These are phyloP conservation scores for Adenanthera pavonina DNA, from an alignment of 306 rosid genomes.

Conservation along the genomic window DNA sequence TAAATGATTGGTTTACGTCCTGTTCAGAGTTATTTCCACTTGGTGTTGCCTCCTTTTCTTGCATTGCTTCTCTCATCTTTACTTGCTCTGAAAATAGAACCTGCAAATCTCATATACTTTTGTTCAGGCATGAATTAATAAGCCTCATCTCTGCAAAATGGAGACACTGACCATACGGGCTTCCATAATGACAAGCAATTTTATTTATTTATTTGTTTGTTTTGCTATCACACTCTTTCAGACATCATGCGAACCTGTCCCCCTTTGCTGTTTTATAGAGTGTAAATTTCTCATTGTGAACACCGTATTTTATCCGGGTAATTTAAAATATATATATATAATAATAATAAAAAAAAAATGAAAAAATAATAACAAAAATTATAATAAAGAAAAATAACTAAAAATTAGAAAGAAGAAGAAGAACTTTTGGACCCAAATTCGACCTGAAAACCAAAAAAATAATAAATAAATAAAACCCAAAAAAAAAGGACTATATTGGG, in stretches of 20 bases:
- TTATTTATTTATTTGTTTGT: background rate
- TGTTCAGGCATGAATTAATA: conserved; percentile 34
- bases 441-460: too few relatives aligned
- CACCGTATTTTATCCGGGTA: too few relatives aligned
- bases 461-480: too few relatives aligned
- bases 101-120: conserved; percentile 54
- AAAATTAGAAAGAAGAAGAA: too few relatives aligned
- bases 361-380: too few relatives aligned
- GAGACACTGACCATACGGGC: conserved; percentile 3
- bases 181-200: conserved; percentile 16
- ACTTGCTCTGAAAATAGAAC: conserved; percentile 78
- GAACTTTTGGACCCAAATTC: too few relatives aligned
- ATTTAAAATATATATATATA: too few relatives aligned
- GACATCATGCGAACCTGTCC: conserved; percentile 18
- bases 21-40: too few relatives aligned
- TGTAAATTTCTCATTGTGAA: background rate
- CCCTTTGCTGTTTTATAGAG: background rate
- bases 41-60: conserved; percentile 71
- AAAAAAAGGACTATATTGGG: too few relatives aligned
- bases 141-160: background rate
- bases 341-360: too few relatives aligned
- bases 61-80: conserved; percentile 82
- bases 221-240: background rate
- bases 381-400: too few relatives aligned
- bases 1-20: too few relatives aligned